These are phyloP conservation scores for Oligophagozyma castellii DNA, from an alignment of 1,139 yeast species.

Conservation along the genomic window DNA sequence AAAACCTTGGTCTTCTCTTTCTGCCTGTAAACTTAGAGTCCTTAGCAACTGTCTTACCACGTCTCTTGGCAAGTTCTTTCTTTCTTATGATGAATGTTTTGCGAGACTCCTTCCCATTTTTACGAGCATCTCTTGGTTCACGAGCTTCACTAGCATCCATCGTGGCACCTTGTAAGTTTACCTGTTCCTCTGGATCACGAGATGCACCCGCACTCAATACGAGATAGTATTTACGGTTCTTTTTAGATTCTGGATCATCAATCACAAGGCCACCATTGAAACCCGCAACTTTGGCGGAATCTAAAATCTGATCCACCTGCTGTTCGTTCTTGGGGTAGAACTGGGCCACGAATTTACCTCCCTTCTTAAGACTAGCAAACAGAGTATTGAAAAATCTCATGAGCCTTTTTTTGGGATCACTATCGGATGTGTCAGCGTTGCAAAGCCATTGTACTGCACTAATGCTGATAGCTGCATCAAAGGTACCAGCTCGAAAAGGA, in stretches of 20 bases:
- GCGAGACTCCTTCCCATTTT: conserved; percentile 35
- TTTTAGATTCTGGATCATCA: conserved; percentile 87
- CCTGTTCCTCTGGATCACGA: conserved; percentile 17
- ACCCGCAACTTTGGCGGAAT: conserved; percentile 87
- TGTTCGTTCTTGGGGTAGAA: conserved; percentile 86
- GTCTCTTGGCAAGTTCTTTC: conserved; percentile 83
- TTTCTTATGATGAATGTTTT: conserved; percentile 79
- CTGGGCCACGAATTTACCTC: conserved; percentile 95
- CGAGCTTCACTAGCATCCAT: conserved; percentile 50
- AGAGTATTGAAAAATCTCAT: conserved; percentile 75
- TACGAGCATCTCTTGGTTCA: conserved; percentile 10
- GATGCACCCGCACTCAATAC: conserved; percentile 82
- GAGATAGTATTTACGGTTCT: conserved; percentile 78
- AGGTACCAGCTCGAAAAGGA: conserved; percentile 92
- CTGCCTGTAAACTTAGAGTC: conserved; percentile 92
- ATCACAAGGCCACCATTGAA: conserved; percentile 92
- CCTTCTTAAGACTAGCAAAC: conserved; percentile 75
- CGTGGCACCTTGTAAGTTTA: conserved; percentile 62
- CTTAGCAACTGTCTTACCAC: conserved; percentile 79
- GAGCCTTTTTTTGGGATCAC: conserved; percentile 79
- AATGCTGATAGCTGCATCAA: conserved; percentile 92
- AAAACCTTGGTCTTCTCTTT: conserved; percentile 79
- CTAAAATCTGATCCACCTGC: conserved; percentile 64
- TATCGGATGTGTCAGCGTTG: conserved; percentile 76
- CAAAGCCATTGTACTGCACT: conserved; percentile 97